These are phyloP conservation scores for Exobasidium rhododendri DNA, from an alignment of 1,284 basidiomycete genomes.

Conservation along the genomic window DNA sequence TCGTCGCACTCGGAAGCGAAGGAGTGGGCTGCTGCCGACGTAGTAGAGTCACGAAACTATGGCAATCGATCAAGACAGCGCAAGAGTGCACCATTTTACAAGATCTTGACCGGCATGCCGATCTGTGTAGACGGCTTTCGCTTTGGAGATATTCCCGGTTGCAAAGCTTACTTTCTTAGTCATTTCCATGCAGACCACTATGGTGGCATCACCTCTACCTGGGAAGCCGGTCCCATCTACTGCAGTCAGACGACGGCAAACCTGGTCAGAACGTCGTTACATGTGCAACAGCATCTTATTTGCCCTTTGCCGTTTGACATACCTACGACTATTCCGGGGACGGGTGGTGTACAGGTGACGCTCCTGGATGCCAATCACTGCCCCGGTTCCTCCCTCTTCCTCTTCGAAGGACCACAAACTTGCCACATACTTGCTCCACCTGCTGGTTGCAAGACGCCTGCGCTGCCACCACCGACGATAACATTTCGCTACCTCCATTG, in stretches of 20 bases:
- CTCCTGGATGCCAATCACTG: slow-evolving; percentile 94
- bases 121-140: slow-evolving; percentile 93
- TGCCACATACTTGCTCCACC: slow-evolving; percentile 62
- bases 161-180: slow-evolving; percentile 80
- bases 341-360: slow-evolving; percentile 81
- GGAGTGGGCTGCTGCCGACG: slow-evolving; percentile 41
- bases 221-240: slow-evolving; percentile 89
- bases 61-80: slow-evolving; percentile 21
- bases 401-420: slow-evolving; percentile 88
- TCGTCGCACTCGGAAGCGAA: slow-evolving; percentile 39
- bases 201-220: slow-evolving; percentile 61
- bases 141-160: slow-evolving; percentile 81
- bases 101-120: slow-evolving; percentile 87
- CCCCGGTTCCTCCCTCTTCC: slow-evolving; percentile 87
- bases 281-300: slow-evolving; percentile 82
- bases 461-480: slow-evolving; percentile 12
- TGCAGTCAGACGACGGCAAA: slow-evolving; percentile 83
- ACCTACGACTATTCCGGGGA: slow-evolving; percentile 71
- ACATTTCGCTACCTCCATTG: slow-evolving; percentile 75
- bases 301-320: slow-evolving; percentile 77
- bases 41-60: slow-evolving; percentile 36
- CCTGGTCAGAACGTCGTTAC: slow-evolving; percentile 81
- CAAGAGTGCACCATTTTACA: slow-evolving; percentile 46
- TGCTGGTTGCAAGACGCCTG: neutral
- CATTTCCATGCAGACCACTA: slow-evolving; percentile 59